Percentiles rank a stretch among this genome's conserved stretches.
Conservation (phyloP, 2,329 filamentous ascomycete species). For the Trichoderma koningiopsis region DNA sequence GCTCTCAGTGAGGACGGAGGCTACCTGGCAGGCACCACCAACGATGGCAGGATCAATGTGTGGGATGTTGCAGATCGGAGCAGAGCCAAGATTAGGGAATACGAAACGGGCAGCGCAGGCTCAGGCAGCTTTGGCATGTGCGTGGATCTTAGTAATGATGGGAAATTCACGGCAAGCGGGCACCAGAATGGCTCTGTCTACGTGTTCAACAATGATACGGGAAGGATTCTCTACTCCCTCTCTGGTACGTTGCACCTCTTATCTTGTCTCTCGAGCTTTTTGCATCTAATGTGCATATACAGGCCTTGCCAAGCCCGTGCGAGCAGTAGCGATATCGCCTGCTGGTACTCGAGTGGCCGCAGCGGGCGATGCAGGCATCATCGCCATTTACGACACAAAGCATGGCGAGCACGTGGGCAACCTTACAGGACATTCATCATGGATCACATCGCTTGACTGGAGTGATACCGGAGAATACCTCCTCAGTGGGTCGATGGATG, state of each 20-base stretch:
- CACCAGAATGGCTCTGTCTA: conserved; percentile 92
- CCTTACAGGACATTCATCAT: conserved; percentile 75
- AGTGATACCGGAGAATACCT: conserved; percentile 90
- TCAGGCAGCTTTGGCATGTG: conserved; percentile 90
- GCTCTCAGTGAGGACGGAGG: conserved; percentile 81
- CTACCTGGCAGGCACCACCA: conserved; percentile 83
- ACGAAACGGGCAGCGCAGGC: conserved; percentile 70
- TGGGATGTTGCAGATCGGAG: conserved; percentile 69
- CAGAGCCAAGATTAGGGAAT: conserved; percentile 71
- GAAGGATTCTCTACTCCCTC: conserved; percentile 81
- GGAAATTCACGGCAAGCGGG: conserved; percentile 83
- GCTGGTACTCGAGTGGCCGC: conserved; percentile 82
- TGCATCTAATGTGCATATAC: conserved; percentile 22
- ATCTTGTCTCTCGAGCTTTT: not conserved
- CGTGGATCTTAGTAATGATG: conserved; percentile 78
- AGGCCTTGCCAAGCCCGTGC: conserved; percentile 86
- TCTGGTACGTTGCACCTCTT: conserved; percentile 58
- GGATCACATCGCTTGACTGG: conserved; percentile 92
- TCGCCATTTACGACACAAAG: conserved; percentile 87
- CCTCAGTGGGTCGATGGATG: conserved; percentile 84
- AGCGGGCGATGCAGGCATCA: conserved; percentile 83
- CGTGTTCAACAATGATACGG: conserved; percentile 91
- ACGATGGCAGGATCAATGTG: conserved; percentile 85
- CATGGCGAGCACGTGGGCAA: conserved; percentile 93
- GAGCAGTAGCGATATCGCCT: conserved; percentile 85